phyloP scores from a whole-genome alignment of 176 grass and related monocot genomes.

The Pontederia crassipes region DNA sequence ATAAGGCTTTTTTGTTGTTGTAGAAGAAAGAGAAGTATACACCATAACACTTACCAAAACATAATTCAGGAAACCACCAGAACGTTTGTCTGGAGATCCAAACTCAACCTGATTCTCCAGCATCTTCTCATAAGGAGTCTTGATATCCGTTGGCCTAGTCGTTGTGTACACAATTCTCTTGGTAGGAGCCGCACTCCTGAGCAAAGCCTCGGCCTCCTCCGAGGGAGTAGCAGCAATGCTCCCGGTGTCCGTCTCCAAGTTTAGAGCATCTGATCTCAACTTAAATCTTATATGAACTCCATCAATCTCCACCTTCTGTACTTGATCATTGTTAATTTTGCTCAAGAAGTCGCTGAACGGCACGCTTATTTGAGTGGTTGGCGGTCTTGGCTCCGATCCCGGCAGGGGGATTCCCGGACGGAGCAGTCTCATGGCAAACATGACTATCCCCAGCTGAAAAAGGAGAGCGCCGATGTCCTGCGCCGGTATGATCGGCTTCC shows the following conservation, averaged over 20 bases:
- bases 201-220: conserved; percentile 29
- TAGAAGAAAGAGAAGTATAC: too few species aligned
- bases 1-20: too few species aligned
- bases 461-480: conserved; percentile 86
- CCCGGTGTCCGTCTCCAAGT: conserved; percentile 19
- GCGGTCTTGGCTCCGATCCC: conserved; percentile 57
- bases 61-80: conserved; percentile 81
- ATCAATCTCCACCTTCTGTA: conserved; percentile 95
- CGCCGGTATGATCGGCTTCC: conserved; percentile 80
- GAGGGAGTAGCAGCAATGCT: conserved; percentile 9
- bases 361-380: conserved; percentile 50
- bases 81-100: conserved; percentile 81
- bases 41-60: conserved; percentile 50
- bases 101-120: conserved; percentile 90
- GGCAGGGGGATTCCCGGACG: conserved; percentile 61
- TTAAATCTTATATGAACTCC: conserved; percentile 89
- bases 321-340: conserved; percentile 76
- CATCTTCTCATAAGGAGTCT: conserved; percentile 98
- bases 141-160: conserved; percentile 75
- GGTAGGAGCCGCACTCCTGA: conserved; percentile 34
- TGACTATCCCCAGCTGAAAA: conserved; percentile 74
- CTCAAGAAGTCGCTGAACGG: conserved; percentile 87
- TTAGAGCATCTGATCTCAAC: conserved; percentile 39
- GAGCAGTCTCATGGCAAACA: conserved; percentile 80
- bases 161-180: conserved; percentile 74